Percentiles rank a stretch among this genome's conserved stretches.
Conservation (phyloP, 2,329 filamentous ascomycete genomes). For the Fusarium siculi region DNA sequence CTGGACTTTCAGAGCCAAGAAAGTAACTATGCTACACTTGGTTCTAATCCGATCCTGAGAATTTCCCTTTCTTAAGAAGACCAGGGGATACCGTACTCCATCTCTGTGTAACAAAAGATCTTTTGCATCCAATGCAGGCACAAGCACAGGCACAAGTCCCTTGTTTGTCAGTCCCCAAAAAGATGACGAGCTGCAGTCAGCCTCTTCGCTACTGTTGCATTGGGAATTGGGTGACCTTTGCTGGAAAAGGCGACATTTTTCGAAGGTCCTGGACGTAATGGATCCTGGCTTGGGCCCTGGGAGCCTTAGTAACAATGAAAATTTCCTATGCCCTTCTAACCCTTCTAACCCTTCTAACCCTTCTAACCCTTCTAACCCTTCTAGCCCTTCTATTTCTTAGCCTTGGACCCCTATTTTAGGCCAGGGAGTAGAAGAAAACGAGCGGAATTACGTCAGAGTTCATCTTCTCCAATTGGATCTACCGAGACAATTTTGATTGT, state of each 20-base stretch:
- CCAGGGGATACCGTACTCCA: conserved; percentile 3
- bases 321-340: neutral
- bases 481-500: conserved; percentile 11
- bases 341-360: neutral
- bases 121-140: conserved; percentile 20
- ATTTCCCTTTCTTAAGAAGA: neutral
- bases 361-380: neutral
- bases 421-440: neutral
- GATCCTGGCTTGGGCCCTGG: neutral
- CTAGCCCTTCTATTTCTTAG: neutral
- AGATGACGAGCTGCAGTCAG: conserved; percentile 30
- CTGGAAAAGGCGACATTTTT: neutral
- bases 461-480: neutral
- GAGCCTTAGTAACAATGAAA: neutral
- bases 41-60: conserved; percentile 6
- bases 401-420: conserved; percentile 14
- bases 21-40: conserved; percentile 13
- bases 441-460: conserved; percentile 31
- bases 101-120: conserved; percentile 33
- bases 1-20: conserved; percentile 5
- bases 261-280: neutral
- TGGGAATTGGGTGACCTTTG: conserved; percentile 10
- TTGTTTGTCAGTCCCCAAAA: conserved; percentile 4
- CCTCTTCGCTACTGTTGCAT: conserved; percentile 12
- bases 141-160: neutral